A percentile compares a stretch with the other conserved stretches of the same genome.
Evolutionary conservation across 768 basidiomycete genomes (phyloP).

Genomic region (Tulasnella sp.): DNA sequence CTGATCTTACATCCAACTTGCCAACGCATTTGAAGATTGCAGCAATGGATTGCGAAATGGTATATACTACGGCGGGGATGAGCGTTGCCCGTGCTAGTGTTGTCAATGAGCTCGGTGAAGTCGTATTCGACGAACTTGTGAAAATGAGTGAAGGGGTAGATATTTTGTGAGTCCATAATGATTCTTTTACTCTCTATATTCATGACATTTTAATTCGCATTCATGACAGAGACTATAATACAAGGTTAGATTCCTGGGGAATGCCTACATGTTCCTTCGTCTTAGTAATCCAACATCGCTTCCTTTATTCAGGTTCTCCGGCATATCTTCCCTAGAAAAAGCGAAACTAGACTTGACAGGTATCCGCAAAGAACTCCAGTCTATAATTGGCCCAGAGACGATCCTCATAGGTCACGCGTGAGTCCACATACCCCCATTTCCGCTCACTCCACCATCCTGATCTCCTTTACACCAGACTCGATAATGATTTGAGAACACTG

Average conservation of each 20-base stretch:
- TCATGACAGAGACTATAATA: slow-evolving; percentile 66
- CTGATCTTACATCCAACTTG: not conserved
- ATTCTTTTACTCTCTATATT: not conserved
- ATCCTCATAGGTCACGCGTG: slow-evolving; percentile 58
- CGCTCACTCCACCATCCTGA: not conserved
- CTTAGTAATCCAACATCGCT: not conserved
- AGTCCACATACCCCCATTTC: slow-evolving; percentile 7
- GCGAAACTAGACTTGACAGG: slow-evolving; percentile 56
- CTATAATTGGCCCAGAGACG: slow-evolving; percentile 62
- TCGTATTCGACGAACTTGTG: slow-evolving; percentile 72
- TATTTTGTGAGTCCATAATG: slow-evolving; percentile 43
- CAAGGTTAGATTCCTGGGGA: slow-evolving; percentile 45
- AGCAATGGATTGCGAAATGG: slow-evolving; percentile 93
- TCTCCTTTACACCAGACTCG: slow-evolving; percentile 57
- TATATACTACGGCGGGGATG: slow-evolving; percentile 88
- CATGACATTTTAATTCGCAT: not conserved
- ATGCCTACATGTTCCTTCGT: slow-evolving; percentile 17
- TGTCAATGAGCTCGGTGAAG: slow-evolving; percentile 58
- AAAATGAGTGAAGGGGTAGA: slow-evolving; percentile 69
- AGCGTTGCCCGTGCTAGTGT: slow-evolving; percentile 83
- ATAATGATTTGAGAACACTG: slow-evolving; percentile 87
- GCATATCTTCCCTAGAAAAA: slow-evolving; percentile 44
- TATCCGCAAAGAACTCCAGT: slow-evolving; percentile 54
- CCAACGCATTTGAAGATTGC: slow-evolving; percentile 51
- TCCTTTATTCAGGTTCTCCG: slow-evolving; percentile 43